Base-by-base conservation (phyloP, 108 stramenopile species). In the Nitzschia sp. region DNA sequence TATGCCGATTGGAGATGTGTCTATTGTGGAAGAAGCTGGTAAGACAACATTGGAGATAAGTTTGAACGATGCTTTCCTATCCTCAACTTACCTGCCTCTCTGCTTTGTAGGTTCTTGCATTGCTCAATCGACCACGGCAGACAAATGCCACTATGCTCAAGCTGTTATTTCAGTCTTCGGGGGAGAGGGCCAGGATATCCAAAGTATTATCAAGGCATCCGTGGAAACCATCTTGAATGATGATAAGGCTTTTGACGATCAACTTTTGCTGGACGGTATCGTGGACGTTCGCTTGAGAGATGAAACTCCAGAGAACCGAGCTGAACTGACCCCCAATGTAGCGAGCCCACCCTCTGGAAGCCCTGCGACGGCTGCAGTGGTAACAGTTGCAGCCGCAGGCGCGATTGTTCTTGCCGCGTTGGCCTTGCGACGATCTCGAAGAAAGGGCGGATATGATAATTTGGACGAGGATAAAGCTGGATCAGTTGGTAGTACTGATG, bases 211-310 rank as follows among this genome's bases (percentile, higher is more conserved):
- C 30, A 19, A n/a, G n/a, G 11, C 13, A 13, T 42, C 60, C 3
- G 34, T 62, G 4, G n/a, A 62, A 30, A 26, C 3, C 21, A 62
- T 62, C 23, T 24, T 62, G 28, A 23, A 62, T 21, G 60, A 62
- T 38, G 35, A 38, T 21, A 26, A 6, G 23, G 13, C 5, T 6
- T 62, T 62, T 62, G 36, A 62, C 21, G 28, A 36, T 36, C 25
- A n/a, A 2, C 38, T 62, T 2, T 21, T 23, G 23, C 3, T 5
- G 11, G 24, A 62, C 28, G 60, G 60, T 24, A 62, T 62, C 36
- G 19, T 42, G 36, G 60, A 62, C 35, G 38, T 62, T 21, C 60
- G 60, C 19, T 6, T 62, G 3, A 45, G 34, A 23, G 24, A n/a
- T 3, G 36, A 42, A 3, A 19, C 8, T 23, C 13, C 36, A 23